These are phyloP conservation scores for Sphaerulina vaccinii DNA, from an alignment of 2,329 filamentous ascomycete genomes.

Conservation along the genomic window DNA sequence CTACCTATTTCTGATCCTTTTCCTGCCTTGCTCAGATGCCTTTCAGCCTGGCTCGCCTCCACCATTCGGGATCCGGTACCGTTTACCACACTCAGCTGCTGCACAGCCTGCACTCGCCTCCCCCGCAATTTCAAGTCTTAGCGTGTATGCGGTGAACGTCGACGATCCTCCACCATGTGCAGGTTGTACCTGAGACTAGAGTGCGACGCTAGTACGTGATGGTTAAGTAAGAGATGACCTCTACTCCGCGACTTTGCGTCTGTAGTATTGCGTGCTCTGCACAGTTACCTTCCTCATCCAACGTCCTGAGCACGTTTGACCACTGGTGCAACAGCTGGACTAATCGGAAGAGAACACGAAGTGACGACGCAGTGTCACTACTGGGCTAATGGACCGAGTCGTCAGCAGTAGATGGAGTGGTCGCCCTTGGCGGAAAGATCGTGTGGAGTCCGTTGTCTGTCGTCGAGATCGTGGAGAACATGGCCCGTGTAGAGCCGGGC, in stretches of 20 bases:
- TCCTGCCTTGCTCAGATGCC: background rate
- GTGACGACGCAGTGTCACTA: conserved; percentile 2
- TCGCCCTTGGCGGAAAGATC: background rate
- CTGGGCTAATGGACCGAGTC: background rate
- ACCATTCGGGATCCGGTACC: background rate
- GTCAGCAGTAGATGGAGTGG: background rate
- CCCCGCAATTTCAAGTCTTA: conserved; percentile 11
- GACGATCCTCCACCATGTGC: conserved; percentile 16
- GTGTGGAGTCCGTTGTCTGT: conserved; percentile 2
- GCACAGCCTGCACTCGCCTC: conserved; percentile 5
- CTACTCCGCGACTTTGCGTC: conserved; percentile 4
- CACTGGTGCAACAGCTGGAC: background rate
- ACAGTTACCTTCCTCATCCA: conserved; percentile 6
- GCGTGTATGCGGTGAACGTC: conserved; percentile 12
- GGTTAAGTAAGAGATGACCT: conserved; percentile 19
- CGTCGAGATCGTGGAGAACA: conserved; percentile 7
- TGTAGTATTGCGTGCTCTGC: conserved; percentile 12
- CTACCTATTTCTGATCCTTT: background rate
- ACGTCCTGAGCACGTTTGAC: conserved; percentile 1
- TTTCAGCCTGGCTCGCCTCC: too few relatives aligned
- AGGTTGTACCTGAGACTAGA: conserved; percentile 18
- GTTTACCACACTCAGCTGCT: background rate
- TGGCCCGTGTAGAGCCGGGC: conserved; percentile 4
- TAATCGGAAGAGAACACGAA: conserved; percentile 7
- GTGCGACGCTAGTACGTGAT: conserved; percentile 17